Conservation (phyloP, 2,329 filamentous ascomycete genomes). For the Ascochyta viciae-villosae region DNA sequence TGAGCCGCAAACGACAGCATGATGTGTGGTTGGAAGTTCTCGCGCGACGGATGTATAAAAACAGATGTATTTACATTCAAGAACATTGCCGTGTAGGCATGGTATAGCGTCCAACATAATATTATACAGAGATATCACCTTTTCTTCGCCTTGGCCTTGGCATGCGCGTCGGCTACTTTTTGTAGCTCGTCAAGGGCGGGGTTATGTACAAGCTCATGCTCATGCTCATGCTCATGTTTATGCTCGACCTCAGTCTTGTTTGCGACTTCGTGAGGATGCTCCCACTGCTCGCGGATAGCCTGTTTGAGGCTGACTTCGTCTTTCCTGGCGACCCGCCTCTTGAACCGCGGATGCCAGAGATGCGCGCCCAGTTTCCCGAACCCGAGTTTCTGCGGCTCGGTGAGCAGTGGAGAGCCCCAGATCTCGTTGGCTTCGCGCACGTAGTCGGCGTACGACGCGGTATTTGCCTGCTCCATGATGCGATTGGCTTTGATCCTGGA, state of each 20-base stretch:
- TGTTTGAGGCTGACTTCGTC: not conserved
- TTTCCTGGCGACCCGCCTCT: not conserved
- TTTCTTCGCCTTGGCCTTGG: not conserved
- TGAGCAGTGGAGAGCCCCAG: conserved; percentile 38
- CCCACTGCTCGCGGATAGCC: conserved; percentile 1
- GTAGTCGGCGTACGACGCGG: conserved; percentile 29
- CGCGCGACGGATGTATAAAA: no score
- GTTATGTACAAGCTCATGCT: not conserved
- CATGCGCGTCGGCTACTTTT: not conserved
- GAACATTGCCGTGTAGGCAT: not conserved
- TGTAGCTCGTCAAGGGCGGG: not conserved
- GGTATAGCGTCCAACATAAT: not conserved
- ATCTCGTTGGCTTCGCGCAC: conserved; percentile 36
- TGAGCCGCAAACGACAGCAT: no score
- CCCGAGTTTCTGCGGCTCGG: conserved; percentile 26
- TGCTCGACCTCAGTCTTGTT: not conserved
- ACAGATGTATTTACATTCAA: not conserved
- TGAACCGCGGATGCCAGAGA: conserved; percentile 11
- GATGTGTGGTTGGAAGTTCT: no score
- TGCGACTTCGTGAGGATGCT: not conserved
- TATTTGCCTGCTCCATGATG: conserved; percentile 33
- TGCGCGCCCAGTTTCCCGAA: not conserved
- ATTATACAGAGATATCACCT: not conserved
- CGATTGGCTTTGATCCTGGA: conserved; percentile 34
- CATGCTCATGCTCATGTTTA: not conserved